Base-by-base conservation (phyloP, 2,329 filamentous ascomycete species). In the Diaporthe sp. region DNA sequence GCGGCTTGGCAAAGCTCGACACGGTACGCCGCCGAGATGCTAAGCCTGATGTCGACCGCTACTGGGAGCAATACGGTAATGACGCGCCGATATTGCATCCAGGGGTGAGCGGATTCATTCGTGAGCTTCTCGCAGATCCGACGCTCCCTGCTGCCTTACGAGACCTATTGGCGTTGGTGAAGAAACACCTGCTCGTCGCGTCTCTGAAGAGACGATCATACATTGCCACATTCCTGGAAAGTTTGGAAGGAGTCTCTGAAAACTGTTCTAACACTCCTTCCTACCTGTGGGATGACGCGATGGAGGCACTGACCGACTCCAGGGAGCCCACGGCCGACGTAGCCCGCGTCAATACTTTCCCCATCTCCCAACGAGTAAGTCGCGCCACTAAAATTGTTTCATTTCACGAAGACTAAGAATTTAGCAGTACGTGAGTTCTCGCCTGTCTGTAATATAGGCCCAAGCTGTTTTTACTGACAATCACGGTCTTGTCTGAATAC, bases 311-410 rank as follows among this genome's bases (percentile, higher is more conserved):
- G 19, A 65, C 42, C 42, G 31, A 31, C 12, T 10, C 13, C 17
- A 65, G 44, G 61, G 61, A 34, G 8, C 3, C 39, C n/a, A n/a
- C 12, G 13, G n/a, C 59, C 22, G 59, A 28, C n/a, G 37, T 44
- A 28, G n/a, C 17, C n/a, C 25, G 15, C 28, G 39, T 17, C n/a
- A 12, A 31, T 10, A 31, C 46, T 44, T n/a, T 65, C 5, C 59
- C 37, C 13, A 44, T 65, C n/a, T 65, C 59, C 12, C 59, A 65
- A 28, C 37, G 6, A 65, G 59, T 65, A 65, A 28, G 59, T 65
- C 4, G 4, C 39, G 15, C n/a, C 39, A 13, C n/a, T 4, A 19
- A 3, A 19, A 2, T 46, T 46, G 22, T 4, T 9, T 46, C 1
- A 25, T 25, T 17, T 4, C 9, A 13, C 2, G 39, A 22, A 46